A percentile compares a stretch with the other conserved stretches of the same genome.
These are phyloP conservation scores for Ascosphaera apis DNA, from an alignment of 2,329 filamentous ascomycete genomes.

Conservation along the genomic window DNA sequence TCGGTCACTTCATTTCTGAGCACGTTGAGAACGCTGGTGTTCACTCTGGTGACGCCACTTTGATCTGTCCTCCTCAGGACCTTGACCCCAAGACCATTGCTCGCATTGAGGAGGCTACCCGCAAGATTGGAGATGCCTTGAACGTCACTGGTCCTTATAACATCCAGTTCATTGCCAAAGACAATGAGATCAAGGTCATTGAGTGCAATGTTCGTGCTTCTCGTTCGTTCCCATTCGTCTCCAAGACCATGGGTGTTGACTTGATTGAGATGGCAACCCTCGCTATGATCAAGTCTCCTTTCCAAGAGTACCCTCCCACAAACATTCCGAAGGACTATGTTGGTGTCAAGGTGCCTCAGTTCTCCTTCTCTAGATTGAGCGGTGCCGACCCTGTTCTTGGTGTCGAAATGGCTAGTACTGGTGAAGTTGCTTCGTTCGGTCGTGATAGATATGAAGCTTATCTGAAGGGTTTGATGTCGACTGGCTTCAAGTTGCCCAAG, in stretches of 20 bases:
- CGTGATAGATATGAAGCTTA: conserved; percentile 94
- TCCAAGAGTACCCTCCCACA: conserved; percentile 58
- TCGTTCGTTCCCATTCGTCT: conserved; percentile 91
- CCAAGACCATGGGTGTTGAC: conserved; percentile 95
- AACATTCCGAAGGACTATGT: conserved; percentile 62
- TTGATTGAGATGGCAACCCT: conserved; percentile 97
- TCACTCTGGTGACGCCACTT: conserved; percentile 88
- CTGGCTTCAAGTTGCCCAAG: conserved; percentile 88
- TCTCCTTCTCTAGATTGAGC: conserved; percentile 92
- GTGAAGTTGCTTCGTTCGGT: conserved; percentile 93
- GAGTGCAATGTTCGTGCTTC: conserved; percentile 97
- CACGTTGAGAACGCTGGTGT: conserved; percentile 98
- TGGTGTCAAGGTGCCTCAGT: conserved; percentile 94
- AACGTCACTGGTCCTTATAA: conserved; percentile 96
- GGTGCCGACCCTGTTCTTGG: conserved; percentile 90
- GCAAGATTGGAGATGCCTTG: conserved; percentile 80
- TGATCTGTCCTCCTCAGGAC: conserved; percentile 88
- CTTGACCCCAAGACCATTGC: conserved; percentile 68
- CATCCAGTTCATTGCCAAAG: conserved; percentile 98
- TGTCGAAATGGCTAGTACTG: conserved; percentile 97
- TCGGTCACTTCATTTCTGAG: conserved; percentile 94
- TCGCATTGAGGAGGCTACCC: conserved; percentile 81
- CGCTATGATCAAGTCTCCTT: conserved; percentile 70
- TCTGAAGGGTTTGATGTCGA: conserved; percentile 84
- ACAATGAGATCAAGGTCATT: conserved; percentile 99